Evolutionary conservation across 2,329 filamentous ascomycete species (phyloP).

Genomic region (Blastomyces parvus): DNA sequence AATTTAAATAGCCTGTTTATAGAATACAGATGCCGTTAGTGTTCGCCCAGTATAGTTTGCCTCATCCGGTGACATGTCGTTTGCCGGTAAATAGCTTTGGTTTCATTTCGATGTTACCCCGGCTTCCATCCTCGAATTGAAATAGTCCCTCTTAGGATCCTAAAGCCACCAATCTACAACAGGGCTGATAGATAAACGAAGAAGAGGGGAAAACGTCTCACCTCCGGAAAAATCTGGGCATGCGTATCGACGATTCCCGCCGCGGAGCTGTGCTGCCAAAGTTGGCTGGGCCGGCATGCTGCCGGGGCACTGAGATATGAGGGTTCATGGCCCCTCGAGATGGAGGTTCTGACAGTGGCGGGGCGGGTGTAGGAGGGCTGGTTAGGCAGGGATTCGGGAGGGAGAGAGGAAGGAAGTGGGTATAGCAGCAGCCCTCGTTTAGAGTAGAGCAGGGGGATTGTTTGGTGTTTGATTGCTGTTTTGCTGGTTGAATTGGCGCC

Average conservation of each 20-base stretch:
- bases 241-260: slow-evolving; percentile 46
- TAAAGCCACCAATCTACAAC: not conserved
- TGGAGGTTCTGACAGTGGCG: not conserved
- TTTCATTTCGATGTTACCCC: not conserved
- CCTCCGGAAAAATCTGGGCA: slow-evolving; percentile 60
- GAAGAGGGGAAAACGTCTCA: slow-evolving; percentile 17
- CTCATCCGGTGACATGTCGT: slow-evolving; percentile 11
- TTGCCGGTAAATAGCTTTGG: not conserved
- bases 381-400: not conserved
- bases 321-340: slow-evolving; percentile 43
- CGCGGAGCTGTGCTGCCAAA: slow-evolving; percentile 44
- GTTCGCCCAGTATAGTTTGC: not conserved
- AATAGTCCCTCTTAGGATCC: not conserved
- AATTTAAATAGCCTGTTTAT: slow-evolving; percentile 54
- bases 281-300: slow-evolving; percentile 45
- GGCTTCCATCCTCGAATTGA: too few relatives aligned
- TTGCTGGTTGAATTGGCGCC: not conserved
- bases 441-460: too few relatives aligned
- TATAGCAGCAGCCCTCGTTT: not conserved
- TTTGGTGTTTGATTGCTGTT: not conserved
- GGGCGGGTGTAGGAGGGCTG: not conserved
- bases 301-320: slow-evolving; percentile 50
- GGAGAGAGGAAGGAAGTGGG: not conserved
- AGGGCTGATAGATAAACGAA: not conserved
- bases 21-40: not conserved